Percentiles rank a stretch among this genome's conserved stretches.
Conservation (phyloP, 2,329 filamentous ascomycete genomes). For the Pseudogymnoascus sp. region DNA sequence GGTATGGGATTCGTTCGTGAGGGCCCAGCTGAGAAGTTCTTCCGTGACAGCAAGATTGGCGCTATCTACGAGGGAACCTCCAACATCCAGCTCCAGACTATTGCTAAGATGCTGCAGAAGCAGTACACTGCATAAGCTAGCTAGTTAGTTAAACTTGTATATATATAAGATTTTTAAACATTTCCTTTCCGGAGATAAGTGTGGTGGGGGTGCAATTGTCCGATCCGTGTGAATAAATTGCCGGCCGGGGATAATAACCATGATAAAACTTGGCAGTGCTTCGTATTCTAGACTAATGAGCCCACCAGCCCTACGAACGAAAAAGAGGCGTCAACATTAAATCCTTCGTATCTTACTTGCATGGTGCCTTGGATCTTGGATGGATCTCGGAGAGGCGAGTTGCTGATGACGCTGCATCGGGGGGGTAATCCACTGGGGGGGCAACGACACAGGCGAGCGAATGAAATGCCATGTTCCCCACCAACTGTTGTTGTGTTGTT, state of each 20-base stretch:
- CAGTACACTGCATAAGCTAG: slow-evolving; percentile 50
- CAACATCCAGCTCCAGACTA: slow-evolving; percentile 66
- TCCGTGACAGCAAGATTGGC: slow-evolving; percentile 95
- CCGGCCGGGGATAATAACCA: not conserved
- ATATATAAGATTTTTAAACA: not conserved
- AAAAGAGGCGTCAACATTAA: not conserved
- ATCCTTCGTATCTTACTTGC: slow-evolving; percentile 1
- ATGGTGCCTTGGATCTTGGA: not conserved
- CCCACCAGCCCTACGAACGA: not conserved
- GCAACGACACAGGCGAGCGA: slow-evolving; percentile 2
- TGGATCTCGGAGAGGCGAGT: not conserved
- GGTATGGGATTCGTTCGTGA: slow-evolving; percentile 98
- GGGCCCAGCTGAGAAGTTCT: slow-evolving; percentile 96
- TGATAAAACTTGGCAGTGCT: not conserved
- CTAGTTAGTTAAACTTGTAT: not conserved
- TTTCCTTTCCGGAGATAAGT: too few relatives aligned
- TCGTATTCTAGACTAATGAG: not conserved
- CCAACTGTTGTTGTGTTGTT: slow-evolving; percentile 9
- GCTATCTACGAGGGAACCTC: slow-evolving; percentile 94
- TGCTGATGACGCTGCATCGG: not conserved
- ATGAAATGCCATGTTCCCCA: slow-evolving; percentile 3
- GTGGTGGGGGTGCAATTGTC: not conserved
- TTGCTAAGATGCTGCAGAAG: slow-evolving; percentile 63
- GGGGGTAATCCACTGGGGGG: slow-evolving; percentile 2
- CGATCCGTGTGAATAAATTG: not conserved